Base-by-base conservation (phyloP, 768 basidiomycete species). In the Rhizopogon sp. region DNA sequence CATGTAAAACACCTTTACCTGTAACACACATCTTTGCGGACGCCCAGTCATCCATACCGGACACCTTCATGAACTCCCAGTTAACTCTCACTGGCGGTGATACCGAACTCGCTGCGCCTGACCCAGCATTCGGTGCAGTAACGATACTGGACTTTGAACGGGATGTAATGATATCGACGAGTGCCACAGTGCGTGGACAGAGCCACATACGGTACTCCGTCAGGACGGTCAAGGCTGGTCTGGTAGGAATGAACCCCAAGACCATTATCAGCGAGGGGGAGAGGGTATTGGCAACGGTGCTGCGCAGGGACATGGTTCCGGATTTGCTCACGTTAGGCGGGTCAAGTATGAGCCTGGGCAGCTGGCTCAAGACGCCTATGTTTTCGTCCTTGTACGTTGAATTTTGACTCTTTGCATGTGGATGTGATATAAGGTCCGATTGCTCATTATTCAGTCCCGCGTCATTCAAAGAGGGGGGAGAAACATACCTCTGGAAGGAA, bases 81-180 rank as follows among this genome's bases (percentile, higher is more conserved):
- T 13, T 16, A 25, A 39, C 53, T 28, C 53, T 54, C 35, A 8
- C 39, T 29, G 31, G 33, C 7, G 13, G 13, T 7, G 3, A 47
- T 4, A 6, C 39, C 3, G 46, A 47, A 35, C 17, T 47, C 17
- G 46, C 46, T 14, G 16, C 31, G 5, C 53, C 50, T 3, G 20
- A 31, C 52, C 13, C 35, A 16, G 33, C 22, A 33, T 33, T 35
- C 2, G 29, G 39, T 39, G 37, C 53, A n/a, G 31, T 9, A 3
- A 51, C 45, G 2, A 52, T 45, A n/a, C 35, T 54, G 22, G 53
- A 54, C 42, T 54, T 54, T 16, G 37, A 54, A 4, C 22, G 16
- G 4, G 47, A 54, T 49, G 53, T 28, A n/a, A 54, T 39, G 53
- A 39, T 11, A 47, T 49, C 17, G 25, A 54, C 22, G 4, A 39